Conservation (phyloP, 495 filamentous ascomycete genomes). For the Acidiella bohemica region DNA sequence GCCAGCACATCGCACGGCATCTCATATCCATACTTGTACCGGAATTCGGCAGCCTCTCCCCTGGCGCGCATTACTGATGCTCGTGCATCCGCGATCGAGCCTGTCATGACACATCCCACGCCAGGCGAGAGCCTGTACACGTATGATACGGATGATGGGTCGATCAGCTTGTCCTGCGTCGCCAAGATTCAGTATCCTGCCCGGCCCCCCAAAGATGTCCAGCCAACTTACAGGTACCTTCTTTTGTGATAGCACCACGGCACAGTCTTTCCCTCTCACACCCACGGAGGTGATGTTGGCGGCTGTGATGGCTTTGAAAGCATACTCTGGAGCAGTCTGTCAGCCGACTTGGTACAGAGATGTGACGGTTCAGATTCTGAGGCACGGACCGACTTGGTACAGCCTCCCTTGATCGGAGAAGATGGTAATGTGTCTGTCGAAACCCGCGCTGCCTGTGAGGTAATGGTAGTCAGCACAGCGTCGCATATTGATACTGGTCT, state of each 20-base stretch:
- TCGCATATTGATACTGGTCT: no score
- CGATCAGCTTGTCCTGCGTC: constrained; percentile 89
- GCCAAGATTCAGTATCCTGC: not conserved
- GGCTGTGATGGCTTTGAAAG: constrained; percentile 98
- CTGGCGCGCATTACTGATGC: constrained; percentile 83
- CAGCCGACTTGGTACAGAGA: no score
- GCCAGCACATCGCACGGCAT: constrained; percentile 96
- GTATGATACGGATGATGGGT: constrained; percentile 91
- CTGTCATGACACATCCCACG: constrained; percentile 96
- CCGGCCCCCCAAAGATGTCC: constrained; percentile 3
- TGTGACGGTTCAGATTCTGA: no score
- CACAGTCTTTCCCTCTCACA: constrained; percentile 88
- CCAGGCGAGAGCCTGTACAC: constrained; percentile 93
- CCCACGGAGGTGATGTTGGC: constrained; percentile 98
- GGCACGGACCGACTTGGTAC: constrained; percentile 92
- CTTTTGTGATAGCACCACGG: constrained; percentile 95
- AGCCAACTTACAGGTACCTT: constrained; percentile 78
- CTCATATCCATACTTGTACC: constrained; percentile 97
- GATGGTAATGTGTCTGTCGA: constrained; percentile 98
- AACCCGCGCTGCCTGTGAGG: constrained; percentile 88
- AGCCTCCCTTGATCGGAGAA: constrained; percentile 96
- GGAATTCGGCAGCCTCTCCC: constrained; percentile 92
- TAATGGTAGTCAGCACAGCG: no score
- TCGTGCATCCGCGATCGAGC: constrained; percentile 92
- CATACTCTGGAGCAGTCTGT: constrained; percentile 84